Base-by-base conservation (phyloP, 139 green algal genomes). In the Auxenochlorella protothecoides region DNA sequence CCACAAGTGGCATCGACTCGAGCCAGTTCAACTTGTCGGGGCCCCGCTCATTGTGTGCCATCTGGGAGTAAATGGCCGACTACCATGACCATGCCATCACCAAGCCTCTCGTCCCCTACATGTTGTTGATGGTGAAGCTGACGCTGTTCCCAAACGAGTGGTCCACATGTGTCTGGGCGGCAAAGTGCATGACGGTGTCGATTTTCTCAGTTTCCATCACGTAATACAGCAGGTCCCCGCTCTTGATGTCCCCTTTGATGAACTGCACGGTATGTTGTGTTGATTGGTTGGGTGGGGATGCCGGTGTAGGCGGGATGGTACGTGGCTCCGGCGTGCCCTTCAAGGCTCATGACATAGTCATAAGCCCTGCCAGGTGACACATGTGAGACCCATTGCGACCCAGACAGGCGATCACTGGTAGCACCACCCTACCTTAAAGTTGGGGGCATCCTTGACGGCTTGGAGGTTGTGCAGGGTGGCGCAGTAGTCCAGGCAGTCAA, bases 171-270 rank as follows among this genome's bases (percentile, higher is more conserved):
- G 93, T 98, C 88, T 98, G 86, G 4, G 94, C 94, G 2, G 94
- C 94, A 78, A 98, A 98, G 85, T 98, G 94, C 90, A 98, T 93
- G 51, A 99, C 84, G 8, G 94, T 97, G 85, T 99, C 95, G 15
- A 99, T 90, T 5, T 91, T 16, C 72, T 98, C 87, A 0, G 80
- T 82, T 11, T 81, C 61, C 16, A 99, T 77, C 5, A 99, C 70
- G 68, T 92, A 93, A 66, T 70, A 86, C 7, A 99, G 57, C 55
- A 98, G 81, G 82, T 98, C 95, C 52, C 87, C 85, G 15, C 78
- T 90, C 72, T 90, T 88, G 54, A 99, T 91, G 81, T 98, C 90
- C 13, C 94, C 95, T 71, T 96, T 93, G 66, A 98, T 83, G 61
- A 98, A 97, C 63, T 75, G 73, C 16, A 59, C n/a, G 27, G 27